Evolutionary conservation across 345 rosid genomes (phyloP), one percentile per base, ranked within the genome.

Genomic region (Sonneratia caseolaris): DNA sequence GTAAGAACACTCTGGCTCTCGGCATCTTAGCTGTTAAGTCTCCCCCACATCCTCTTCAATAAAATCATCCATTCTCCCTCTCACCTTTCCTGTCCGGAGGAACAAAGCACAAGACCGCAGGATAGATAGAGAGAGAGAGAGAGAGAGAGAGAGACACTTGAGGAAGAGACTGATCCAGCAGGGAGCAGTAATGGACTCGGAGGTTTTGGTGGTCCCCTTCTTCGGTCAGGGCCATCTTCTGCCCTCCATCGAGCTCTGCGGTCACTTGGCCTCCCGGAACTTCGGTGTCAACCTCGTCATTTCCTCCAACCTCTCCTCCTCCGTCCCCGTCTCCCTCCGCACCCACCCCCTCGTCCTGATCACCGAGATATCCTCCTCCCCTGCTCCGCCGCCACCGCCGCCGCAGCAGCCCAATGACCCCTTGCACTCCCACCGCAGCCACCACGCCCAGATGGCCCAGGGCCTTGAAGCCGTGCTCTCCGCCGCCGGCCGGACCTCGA

Each of bases 191-290:
- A 62, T 40, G 37, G 55, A 70, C 35, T 70, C 70, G 36, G 80
- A 80, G 68, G 69, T 80, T 32, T 22, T 74, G 56, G 74, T 80
- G 11, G 68, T 80, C 27, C 64, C 80, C 61, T 71, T 68, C 68
- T 75, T 47, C 59, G 80, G 82, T 8, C 80, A 74, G 48, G 82
- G 78, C 62, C 80, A 80, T 57, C 68, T 80, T 48, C 70, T 62
- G 36, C 83, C 81, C 37, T 75, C 79, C 72, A 78, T 78, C 51
- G 79, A 81, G 68, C 81, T 78, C 64, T 81, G 84, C 81, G 67
- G 68, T 36, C 81, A 61, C 70, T 45, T 73, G 18, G 7, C 69
- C 22, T 55, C 66, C 18, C 72, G 76, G 3, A 51, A 72, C 68
- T 43, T 65, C 53, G 43, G 55, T 24, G 72, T 69, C 18, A 77